These are phyloP conservation scores for Abrus pulchellus DNA, from an alignment of 306 rosid genomes.

Conservation along the genomic window DNA sequence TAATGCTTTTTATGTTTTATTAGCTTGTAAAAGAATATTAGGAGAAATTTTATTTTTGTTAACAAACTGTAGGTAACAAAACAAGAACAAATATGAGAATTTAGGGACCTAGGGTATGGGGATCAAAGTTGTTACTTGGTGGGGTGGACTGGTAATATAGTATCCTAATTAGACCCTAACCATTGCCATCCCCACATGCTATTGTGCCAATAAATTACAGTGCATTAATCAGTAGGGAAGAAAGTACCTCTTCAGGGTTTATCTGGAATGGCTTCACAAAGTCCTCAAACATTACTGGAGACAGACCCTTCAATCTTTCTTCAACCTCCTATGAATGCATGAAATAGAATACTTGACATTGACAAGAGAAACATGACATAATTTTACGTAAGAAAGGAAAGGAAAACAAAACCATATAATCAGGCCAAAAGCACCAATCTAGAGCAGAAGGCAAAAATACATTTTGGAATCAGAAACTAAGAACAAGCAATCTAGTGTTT, in stretches of 20 bases:
- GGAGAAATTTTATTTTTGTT: too few species aligned
- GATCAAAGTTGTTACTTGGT: too few species aligned
- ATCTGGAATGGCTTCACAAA: constrained; percentile 84
- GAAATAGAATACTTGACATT: constrained; percentile 1
- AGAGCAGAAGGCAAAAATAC: constrained; percentile 9
- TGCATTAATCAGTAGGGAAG: constrained; percentile 9
- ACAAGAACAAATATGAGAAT: too few species aligned
- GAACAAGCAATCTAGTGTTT: neutral
- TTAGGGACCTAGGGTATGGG: too few species aligned
- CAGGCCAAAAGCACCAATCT: constrained; percentile 13
- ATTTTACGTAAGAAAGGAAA: constrained; percentile 16
- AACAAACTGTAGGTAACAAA: too few species aligned
- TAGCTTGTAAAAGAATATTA: too few species aligned
- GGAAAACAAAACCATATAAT: constrained; percentile 2
- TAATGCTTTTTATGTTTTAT: too few species aligned
- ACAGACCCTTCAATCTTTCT: constrained; percentile 76
- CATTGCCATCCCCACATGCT: neutral
- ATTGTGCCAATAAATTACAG: neutral
- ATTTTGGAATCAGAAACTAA: neutral
- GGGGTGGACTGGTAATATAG: too few species aligned
- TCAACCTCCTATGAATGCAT: constrained; percentile 72
- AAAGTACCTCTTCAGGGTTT: constrained; percentile 76
- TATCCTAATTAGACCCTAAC: too few species aligned
- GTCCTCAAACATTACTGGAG: constrained; percentile 93
- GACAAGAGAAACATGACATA: constrained; percentile 11